Evolutionary conservation across 192 early-diverging fungal species (phyloP).

Genomic region (Funneliformis geosporum): DNA sequence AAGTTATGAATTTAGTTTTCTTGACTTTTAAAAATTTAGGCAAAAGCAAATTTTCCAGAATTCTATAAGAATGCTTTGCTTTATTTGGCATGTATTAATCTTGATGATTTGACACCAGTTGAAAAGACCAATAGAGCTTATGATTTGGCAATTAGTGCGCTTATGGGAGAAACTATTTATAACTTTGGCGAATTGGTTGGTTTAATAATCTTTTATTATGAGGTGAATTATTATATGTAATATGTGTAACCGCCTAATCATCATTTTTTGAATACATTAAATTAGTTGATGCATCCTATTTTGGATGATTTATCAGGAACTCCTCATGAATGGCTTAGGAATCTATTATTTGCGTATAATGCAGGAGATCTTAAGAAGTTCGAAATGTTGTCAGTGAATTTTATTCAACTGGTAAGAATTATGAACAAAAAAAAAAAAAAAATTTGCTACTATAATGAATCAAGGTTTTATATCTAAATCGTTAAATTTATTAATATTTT

Average conservation of each 20-base stretch:
- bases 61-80: slow-evolving; percentile 96
- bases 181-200: slow-evolving; percentile 98
- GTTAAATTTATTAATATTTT: slow-evolving; percentile 22
- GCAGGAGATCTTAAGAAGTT: slow-evolving; percentile 91
- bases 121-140: slow-evolving; percentile 91
- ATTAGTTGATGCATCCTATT: slow-evolving; percentile 85
- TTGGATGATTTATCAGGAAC: slow-evolving; percentile 76
- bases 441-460: no score
- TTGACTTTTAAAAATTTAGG: slow-evolving; percentile 46
- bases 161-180: slow-evolving; percentile 95
- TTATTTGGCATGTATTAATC: slow-evolving; percentile 86
- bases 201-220: slow-evolving; percentile 1
- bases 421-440: slow-evolving; percentile 36
- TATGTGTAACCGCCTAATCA: neutral
- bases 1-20: neutral
- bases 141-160: slow-evolving; percentile 86
- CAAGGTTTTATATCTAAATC: no score
- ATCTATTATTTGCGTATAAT: slow-evolving; percentile 91
- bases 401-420: slow-evolving; percentile 58
- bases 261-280: slow-evolving; percentile 26
- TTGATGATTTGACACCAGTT: slow-evolving; percentile 72
- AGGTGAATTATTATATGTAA: neutral
- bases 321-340: slow-evolving; percentile 81
- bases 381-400: slow-evolving; percentile 73
- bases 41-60: slow-evolving; percentile 86